Conservation (phyloP, 345 rosid genomes). For the Rhizophora mangle region DNA sequence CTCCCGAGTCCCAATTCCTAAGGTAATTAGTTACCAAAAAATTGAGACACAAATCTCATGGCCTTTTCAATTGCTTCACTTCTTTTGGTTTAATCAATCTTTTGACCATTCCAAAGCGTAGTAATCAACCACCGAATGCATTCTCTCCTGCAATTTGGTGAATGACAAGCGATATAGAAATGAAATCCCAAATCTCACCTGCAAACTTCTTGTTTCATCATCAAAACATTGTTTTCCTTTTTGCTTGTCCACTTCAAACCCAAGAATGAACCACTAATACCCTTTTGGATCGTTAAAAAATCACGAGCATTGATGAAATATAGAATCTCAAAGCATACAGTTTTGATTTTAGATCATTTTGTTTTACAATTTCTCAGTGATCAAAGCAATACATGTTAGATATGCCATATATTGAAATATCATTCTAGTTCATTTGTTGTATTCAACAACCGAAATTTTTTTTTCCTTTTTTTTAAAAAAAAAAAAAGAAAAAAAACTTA, state of each 20-base stretch:
- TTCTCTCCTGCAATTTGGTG: neutral
- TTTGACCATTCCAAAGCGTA: conserved; percentile 1
- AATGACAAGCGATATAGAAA: neutral
- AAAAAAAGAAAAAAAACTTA: neutral
- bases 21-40: conserved; percentile 39
- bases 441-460: neutral
- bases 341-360: neutral
- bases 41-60: conserved; percentile 34
- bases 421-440: no score
- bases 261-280: neutral
- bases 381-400: neutral
- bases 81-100: conserved; percentile 32
- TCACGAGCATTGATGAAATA: neutral
- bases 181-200: neutral
- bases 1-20: conserved; percentile 6
- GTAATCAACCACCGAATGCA: neutral
- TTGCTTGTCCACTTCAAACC: neutral
- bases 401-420: neutral
- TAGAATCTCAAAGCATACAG: neutral
- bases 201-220: neutral
- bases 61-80: conserved; percentile 36
- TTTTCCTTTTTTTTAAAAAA: neutral
- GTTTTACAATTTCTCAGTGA: neutral
- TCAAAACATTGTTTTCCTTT: neutral
- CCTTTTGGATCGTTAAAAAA: neutral